Percentiles rank a stretch among this genome's conserved stretches.
Evolutionary conservation across 23 red algal species (phyloP).

Genomic region (Pyropia yezoensis): DNA sequence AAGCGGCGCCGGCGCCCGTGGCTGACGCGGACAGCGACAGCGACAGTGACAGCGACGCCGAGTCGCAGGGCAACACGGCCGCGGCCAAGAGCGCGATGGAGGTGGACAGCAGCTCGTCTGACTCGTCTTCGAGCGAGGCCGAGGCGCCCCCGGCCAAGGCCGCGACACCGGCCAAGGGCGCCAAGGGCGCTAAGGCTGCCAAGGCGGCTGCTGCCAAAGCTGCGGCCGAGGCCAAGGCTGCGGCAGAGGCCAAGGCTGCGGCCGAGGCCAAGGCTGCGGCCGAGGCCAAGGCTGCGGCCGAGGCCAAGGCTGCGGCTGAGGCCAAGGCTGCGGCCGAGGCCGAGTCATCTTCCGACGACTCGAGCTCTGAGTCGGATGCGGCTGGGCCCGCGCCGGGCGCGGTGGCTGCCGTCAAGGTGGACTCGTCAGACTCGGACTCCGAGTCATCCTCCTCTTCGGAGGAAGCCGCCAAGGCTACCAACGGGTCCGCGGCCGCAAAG

Average conservation of each 20-base stretch:
- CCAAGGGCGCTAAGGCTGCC: neutral
- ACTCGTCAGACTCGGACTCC: neutral
- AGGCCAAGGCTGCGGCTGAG: neutral
- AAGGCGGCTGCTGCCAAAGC: neutral
- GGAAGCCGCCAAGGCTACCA: neutral
- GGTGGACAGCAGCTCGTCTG: neutral
- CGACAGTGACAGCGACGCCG: neutral
- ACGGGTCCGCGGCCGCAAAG: neutral
- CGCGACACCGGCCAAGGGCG: neutral
- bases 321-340: neutral
- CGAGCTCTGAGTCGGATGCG: neutral
- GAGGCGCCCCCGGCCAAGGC: neutral
- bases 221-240: neutral
- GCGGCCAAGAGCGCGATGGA: neutral
- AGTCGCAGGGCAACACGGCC: neutral
- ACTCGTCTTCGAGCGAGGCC: neutral
- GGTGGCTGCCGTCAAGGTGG: neutral
- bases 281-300: neutral
- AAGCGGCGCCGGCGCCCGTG: no score
- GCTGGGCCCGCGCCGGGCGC: neutral
- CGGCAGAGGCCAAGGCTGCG: neutral
- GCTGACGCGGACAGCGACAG: neutral
- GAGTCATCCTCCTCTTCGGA: conserved; percentile 1
- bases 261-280: neutral
- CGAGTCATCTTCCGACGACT: neutral